Conservation (phyloP, 352 stramenopile genomes). For the Pythium brachiatum region DNA sequence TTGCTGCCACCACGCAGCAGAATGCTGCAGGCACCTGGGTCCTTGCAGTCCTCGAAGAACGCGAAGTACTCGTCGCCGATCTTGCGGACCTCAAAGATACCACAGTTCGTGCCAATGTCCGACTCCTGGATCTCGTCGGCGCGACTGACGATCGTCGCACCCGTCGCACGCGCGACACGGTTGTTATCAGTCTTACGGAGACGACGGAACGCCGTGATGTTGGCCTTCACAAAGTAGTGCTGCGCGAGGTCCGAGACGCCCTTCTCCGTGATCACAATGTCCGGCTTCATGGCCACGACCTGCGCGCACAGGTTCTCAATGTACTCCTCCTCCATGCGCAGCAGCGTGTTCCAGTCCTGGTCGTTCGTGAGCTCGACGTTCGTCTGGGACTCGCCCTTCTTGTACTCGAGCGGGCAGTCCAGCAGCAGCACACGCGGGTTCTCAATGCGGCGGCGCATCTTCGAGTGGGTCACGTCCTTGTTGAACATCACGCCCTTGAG, state of each 20-base stretch:
- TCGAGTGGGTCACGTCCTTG: slow-evolving; percentile 99
- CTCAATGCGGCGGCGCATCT: slow-evolving; percentile 98
- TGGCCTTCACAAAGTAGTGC: slow-evolving; percentile 99
- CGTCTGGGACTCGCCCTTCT: slow-evolving; percentile 98
- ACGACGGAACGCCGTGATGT: slow-evolving; percentile 98
- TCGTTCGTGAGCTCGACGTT: slow-evolving; percentile 99
- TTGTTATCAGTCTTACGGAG: slow-evolving; percentile 99
- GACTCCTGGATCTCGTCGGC: slow-evolving; percentile 98
- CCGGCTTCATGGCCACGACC: slow-evolving; percentile 98
- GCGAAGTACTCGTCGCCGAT: slow-evolving; percentile 97
- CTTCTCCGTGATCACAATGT: slow-evolving; percentile 99
- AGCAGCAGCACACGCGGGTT: slow-evolving; percentile 98
- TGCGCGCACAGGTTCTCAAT: slow-evolving; percentile 99
- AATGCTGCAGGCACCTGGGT: slow-evolving; percentile 98
- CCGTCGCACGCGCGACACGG: slow-evolving; percentile 94
- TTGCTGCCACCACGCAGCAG: slow-evolving; percentile 98
- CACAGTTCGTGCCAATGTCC: slow-evolving; percentile 98
- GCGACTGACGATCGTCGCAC: slow-evolving; percentile 97
- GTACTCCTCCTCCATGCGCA: slow-evolving; percentile 99
- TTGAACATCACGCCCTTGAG: slow-evolving; percentile 99
- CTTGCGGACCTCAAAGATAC: slow-evolving; percentile 97
- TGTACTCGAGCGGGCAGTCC: slow-evolving; percentile 99
- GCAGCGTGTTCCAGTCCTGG: slow-evolving; percentile 97
- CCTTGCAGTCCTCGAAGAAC: slow-evolving; percentile 98
- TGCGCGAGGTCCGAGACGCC: slow-evolving; percentile 98